phyloP scores from a whole-genome alignment of 106 monocot species.

The Dioscorea zingiberensis region DNA sequence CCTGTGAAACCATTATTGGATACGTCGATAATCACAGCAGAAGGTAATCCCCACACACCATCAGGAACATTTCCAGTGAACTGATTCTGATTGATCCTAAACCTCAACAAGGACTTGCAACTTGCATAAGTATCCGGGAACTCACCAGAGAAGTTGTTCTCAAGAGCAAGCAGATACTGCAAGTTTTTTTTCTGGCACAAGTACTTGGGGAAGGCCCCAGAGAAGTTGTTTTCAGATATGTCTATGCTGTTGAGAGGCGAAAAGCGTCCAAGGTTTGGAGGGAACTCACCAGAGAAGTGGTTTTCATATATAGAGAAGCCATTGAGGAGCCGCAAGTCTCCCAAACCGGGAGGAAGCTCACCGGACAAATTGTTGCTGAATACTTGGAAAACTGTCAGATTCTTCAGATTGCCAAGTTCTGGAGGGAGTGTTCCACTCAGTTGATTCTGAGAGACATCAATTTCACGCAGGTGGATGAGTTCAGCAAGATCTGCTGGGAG shows the following conservation, averaged over 20 bases:
- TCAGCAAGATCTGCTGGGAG: constrained; percentile 48
- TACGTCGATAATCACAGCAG: constrained; percentile 57
- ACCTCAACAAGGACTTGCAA: constrained; percentile 57
- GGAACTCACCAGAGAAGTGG: constrained; percentile 67
- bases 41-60: constrained; percentile 69
- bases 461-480: constrained; percentile 38
- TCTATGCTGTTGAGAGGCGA: constrained; percentile 60
- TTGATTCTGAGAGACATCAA: constrained; percentile 67
- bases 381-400: constrained; percentile 54
- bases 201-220: constrained; percentile 62
- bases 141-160: constrained; percentile 74
- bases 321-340: constrained; percentile 35
- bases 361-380: constrained; percentile 60
- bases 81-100: constrained; percentile 59
- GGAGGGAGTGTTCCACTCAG: constrained; percentile 51
- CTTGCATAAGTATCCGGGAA: constrained; percentile 57
- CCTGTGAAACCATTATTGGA: constrained; percentile 61
- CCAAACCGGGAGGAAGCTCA: constrained; percentile 55
- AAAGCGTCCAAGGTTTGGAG: constrained; percentile 57
- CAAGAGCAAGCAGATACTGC: constrained; percentile 57
- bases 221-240: constrained; percentile 81
- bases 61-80: constrained; percentile 44
- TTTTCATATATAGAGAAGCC: constrained; percentile 66
- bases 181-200: constrained; percentile 56
- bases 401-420: constrained; percentile 42